Evolutionary conservation across 441 rosid genomes (phyloP).

Genomic region (Omphalea diandra): DNA sequence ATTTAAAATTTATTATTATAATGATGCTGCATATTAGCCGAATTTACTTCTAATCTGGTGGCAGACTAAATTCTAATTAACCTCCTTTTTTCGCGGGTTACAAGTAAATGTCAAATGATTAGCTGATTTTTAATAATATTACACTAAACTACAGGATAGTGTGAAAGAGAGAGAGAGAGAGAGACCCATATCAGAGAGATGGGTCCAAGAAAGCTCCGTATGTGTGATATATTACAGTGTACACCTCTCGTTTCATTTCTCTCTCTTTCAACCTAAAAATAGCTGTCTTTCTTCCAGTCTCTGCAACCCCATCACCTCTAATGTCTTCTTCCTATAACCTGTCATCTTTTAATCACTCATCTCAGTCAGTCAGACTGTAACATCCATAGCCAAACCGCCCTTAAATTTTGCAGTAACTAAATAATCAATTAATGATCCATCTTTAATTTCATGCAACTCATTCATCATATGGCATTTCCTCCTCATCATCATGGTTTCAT

Average conservation of each 20-base stretch:
- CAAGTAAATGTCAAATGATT: slow-evolving; percentile 25
- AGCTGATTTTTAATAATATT: background rate
- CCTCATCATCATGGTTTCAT: slow-evolving; percentile 62
- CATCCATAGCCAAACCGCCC: too few species aligned
- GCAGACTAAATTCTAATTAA: too few species aligned
- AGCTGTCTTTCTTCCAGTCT: too few species aligned
- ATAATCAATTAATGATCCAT: background rate
- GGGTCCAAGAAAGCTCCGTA: slow-evolving; percentile 47
- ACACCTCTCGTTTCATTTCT: slow-evolving; percentile 32
- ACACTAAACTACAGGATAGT: too few species aligned
- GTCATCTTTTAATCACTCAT: slow-evolving; percentile 27
- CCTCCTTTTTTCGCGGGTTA: background rate
- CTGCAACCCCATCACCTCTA: slow-evolving; percentile 33
- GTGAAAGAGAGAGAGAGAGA: slow-evolving; percentile 14
- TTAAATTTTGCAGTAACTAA: slow-evolving; percentile 4
- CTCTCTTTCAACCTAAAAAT: too few species aligned
- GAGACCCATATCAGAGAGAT: slow-evolving; percentile 31
- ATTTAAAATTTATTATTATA: too few species aligned
- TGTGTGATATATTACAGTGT: slow-evolving; percentile 32
- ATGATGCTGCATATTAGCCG: too few species aligned
- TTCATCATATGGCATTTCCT: slow-evolving; percentile 62
- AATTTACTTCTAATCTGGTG: too few species aligned
- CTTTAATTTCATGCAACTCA: slow-evolving; percentile 2
- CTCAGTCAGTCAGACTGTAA: background rate
- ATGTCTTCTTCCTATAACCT: slow-evolving; percentile 28